Conservation (phyloP, 2,329 filamentous ascomycete species). For the Aspergillus hortae region DNA sequence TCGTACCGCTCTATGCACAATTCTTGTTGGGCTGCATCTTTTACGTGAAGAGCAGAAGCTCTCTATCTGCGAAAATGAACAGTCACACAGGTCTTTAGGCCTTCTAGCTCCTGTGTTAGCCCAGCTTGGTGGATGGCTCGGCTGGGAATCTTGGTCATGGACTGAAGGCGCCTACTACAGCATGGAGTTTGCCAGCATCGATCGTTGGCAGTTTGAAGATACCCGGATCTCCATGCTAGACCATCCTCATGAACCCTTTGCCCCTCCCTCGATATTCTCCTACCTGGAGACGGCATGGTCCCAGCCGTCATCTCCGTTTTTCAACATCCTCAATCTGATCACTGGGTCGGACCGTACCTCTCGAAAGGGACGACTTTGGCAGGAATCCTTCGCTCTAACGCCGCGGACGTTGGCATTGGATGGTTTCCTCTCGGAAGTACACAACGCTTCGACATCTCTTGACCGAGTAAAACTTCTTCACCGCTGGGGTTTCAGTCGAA, state of each 20-base stretch:
- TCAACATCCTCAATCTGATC: slow-evolving; percentile 50
- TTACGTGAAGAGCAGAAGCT: slow-evolving; percentile 88
- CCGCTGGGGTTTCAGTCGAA: slow-evolving; percentile 59
- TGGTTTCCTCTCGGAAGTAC: slow-evolving; percentile 61
- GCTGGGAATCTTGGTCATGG: slow-evolving; percentile 64
- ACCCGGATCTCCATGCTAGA: slow-evolving; percentile 42
- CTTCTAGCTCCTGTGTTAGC: slow-evolving; percentile 70
- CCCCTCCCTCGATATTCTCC: slow-evolving; percentile 58
- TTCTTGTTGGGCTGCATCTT: slow-evolving; percentile 74
- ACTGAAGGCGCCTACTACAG: slow-evolving; percentile 54
- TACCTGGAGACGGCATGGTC: slow-evolving; percentile 48
- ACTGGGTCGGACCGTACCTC: slow-evolving; percentile 28
- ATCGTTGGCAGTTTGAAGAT: slow-evolving; percentile 56
- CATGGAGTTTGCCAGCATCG: slow-evolving; percentile 56
- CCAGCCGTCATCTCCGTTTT: slow-evolving; percentile 38
- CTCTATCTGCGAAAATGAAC: slow-evolving; percentile 55
- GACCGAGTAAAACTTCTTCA: slow-evolving; percentile 73
- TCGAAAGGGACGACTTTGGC: slow-evolving; percentile 30
- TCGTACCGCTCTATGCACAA: slow-evolving; percentile 62
- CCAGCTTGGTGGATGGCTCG: slow-evolving; percentile 79
- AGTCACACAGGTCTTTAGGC: slow-evolving; percentile 42
- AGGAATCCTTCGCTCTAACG: slow-evolving; percentile 43
- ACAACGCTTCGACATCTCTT: slow-evolving; percentile 47
- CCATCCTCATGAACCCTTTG: slow-evolving; percentile 49
- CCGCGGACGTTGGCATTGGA: slow-evolving; percentile 69